phyloP scores from a whole-genome alignment of 805 yeast genomes.

The Diddensiella santjacobensis region DNA sequence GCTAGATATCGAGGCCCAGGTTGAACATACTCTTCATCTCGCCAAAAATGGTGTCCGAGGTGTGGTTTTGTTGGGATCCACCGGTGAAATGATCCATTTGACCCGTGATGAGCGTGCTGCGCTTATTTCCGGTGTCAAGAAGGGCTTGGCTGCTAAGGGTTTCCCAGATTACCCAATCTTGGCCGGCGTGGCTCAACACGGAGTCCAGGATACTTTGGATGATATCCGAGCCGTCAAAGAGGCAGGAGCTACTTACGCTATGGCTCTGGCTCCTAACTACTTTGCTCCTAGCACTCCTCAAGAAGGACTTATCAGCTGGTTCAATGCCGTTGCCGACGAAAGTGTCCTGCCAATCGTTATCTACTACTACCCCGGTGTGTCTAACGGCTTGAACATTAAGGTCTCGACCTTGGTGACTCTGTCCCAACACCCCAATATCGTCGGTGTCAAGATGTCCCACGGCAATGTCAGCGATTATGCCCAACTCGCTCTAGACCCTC shows the following conservation, averaged over 20 bases:
- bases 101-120: slow-evolving; percentile 42
- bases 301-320: slow-evolving; percentile 46
- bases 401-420: slow-evolving; percentile 41
- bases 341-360: slow-evolving; percentile 43
- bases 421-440: slow-evolving; percentile 43
- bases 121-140: slow-evolving; percentile 28
- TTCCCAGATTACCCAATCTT: slow-evolving; percentile 40
- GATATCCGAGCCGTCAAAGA: slow-evolving; percentile 27
- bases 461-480: slow-evolving; percentile 48
- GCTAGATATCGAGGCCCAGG: slow-evolving; percentile 45
- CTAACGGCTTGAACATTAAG: slow-evolving; percentile 39
- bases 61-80: slow-evolving; percentile 48
- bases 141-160: slow-evolving; percentile 37
- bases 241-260: slow-evolving; percentile 30
- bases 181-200: slow-evolving; percentile 49
- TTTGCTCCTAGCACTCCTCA: slow-evolving; percentile 46
- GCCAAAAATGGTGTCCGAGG: slow-evolving; percentile 46
- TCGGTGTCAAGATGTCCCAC: slow-evolving; percentile 52
- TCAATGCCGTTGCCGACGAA: slow-evolving; percentile 41
- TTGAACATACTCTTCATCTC: slow-evolving; percentile 43
- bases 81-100: slow-evolving; percentile 53
- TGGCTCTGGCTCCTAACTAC: slow-evolving; percentile 45
- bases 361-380: slow-evolving; percentile 50
- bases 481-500: slow-evolving; percentile 42
- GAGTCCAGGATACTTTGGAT: slow-evolving; percentile 43